Percentiles rank a stretch among this genome's conserved stretches.
Conservation (phyloP, 140 eudicot species). For the Ambrosia hybrid region DNA sequence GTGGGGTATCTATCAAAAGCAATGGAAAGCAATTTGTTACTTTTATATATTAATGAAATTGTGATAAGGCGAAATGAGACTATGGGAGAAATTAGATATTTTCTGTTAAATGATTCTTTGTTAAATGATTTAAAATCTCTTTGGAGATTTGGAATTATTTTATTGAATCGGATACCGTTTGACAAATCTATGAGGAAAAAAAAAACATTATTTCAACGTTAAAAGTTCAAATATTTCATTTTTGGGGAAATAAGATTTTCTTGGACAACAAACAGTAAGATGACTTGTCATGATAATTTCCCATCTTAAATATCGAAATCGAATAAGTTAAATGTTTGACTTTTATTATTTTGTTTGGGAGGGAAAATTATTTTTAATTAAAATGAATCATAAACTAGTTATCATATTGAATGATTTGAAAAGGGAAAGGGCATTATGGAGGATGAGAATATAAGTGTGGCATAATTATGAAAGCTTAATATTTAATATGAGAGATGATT, state of each 20-base stretch:
- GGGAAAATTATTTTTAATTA: not conserved
- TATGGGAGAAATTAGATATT: too few relatives aligned
- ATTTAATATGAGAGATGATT: constrained; percentile 28
- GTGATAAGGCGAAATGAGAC: not conserved
- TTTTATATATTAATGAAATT: not conserved
- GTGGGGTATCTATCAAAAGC: constrained; percentile 45
- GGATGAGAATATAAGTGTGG: constrained; percentile 33
- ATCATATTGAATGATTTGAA: constrained; percentile 10
- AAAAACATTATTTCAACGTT: not conserved
- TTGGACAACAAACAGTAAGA: not conserved
- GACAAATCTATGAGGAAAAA: not conserved
- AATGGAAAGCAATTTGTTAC: constrained; percentile 27
- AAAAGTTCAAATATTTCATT: not conserved
- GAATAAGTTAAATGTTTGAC: not conserved
- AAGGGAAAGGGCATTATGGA: constrained; percentile 26
- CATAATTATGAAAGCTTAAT: constrained; percentile 35
- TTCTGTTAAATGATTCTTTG: too few relatives aligned
- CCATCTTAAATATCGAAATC: not conserved
- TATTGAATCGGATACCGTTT: not conserved
- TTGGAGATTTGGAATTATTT: not conserved
- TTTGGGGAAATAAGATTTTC: not conserved
- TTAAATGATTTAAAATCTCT: too few relatives aligned
- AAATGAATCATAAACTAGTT: not conserved
- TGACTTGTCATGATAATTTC: not conserved
- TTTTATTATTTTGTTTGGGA: not conserved